Evolutionary conservation across 805 yeast genomes (phyloP).

Genomic region (Ogataea henricii): DNA sequence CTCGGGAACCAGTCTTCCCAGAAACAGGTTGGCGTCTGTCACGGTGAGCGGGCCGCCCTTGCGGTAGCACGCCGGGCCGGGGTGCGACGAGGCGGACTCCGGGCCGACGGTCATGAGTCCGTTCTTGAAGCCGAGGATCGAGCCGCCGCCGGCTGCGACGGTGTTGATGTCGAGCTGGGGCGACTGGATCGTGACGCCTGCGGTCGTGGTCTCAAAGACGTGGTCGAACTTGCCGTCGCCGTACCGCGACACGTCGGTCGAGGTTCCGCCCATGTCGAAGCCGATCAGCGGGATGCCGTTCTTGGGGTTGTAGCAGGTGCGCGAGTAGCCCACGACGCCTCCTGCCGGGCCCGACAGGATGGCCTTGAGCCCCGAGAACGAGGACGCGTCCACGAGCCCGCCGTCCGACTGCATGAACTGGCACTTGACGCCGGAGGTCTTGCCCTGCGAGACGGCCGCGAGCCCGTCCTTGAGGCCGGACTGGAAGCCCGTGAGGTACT

Average conservation of each 20-base stretch:
- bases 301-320: constrained; percentile 67
- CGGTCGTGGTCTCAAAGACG: constrained; percentile 80
- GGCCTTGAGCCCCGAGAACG: constrained; percentile 85
- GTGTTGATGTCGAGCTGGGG: constrained; percentile 83
- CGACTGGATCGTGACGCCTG: constrained; percentile 80
- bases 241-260: constrained; percentile 80
- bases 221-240: constrained; percentile 69
- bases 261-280: constrained; percentile 91
- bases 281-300: constrained; percentile 68
- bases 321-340: constrained; percentile 91
- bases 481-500: constrained; percentile 62
- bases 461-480: constrained; percentile 59
- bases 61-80: constrained; percentile 87
- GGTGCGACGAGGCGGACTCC: constrained; percentile 83
- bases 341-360: constrained; percentile 97
- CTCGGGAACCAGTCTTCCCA: constrained; percentile 73
- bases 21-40: constrained; percentile 77
- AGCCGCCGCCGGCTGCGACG: constrained; percentile 86
- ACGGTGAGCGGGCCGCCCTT: constrained; percentile 84
- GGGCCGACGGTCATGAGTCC: constrained; percentile 84
- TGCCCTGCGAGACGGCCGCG: constrained; percentile 35
- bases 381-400: constrained; percentile 81
- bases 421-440: constrained; percentile 50
- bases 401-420: constrained; percentile 98
- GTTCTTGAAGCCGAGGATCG: constrained; percentile 64